Evolutionary conservation across 805 yeast species (phyloP).

Genomic region (Lipomyces sp.): DNA sequence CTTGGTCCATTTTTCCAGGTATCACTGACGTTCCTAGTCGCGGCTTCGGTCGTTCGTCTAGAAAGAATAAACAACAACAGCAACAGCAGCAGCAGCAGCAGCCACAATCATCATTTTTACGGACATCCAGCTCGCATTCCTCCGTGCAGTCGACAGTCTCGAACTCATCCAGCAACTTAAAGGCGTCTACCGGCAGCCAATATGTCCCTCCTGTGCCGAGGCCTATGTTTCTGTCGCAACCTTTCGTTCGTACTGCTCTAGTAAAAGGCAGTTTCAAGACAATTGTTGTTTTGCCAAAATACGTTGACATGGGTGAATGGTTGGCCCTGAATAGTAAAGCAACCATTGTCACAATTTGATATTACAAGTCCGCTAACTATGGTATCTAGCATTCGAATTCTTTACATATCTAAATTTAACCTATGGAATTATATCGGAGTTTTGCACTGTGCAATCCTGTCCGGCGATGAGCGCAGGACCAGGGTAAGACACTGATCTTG

Average conservation of each 20-base stretch:
- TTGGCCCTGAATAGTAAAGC: constrained; percentile 69
- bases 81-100: constrained; percentile 30
- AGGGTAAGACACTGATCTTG: constrained; percentile 45
- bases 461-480: constrained; percentile 98
- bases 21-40: constrained; percentile 41
- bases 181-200: constrained; percentile 28
- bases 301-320: constrained; percentile 96
- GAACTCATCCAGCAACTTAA: constrained; percentile 4
- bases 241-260: constrained; percentile 88
- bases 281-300: constrained; percentile 91
- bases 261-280: constrained; percentile 97
- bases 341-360: not conserved
- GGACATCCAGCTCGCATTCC: constrained; percentile 22
- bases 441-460: constrained; percentile 84
- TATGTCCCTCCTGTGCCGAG: constrained; percentile 33
- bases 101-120: constrained; percentile 30
- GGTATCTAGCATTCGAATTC: constrained; percentile 71
- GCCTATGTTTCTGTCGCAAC: constrained; percentile 85
- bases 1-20: not conserved
- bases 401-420: constrained; percentile 84
- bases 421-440: constrained; percentile 88
- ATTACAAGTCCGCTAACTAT: not conserved
- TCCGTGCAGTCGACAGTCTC: constrained; percentile 17
- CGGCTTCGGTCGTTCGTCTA: constrained; percentile 64
- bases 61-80: constrained; percentile 51